phyloP scores from a whole-genome alignment of 2,329 filamentous ascomycete species.

The Bipolaris cookei region DNA sequence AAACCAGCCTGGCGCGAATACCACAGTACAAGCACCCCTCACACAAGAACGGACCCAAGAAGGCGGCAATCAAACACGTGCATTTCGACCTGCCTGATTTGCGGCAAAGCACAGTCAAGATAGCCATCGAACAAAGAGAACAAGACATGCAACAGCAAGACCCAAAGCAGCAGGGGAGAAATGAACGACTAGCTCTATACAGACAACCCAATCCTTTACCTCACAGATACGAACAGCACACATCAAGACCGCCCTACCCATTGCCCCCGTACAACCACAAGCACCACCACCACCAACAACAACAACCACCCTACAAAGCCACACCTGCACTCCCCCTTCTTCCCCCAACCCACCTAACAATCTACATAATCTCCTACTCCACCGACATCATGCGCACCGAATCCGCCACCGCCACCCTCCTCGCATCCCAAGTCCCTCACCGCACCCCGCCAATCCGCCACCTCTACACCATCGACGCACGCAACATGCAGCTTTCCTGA shows the following conservation, averaged over 20 bases:
- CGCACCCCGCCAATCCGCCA: slow-evolving; percentile 21
- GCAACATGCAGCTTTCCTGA: slow-evolving; percentile 21
- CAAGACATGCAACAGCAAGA: neutral
- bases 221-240: neutral
- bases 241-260: neutral
- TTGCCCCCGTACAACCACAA: slow-evolving; percentile 2
- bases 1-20: neutral
- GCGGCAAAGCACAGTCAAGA: neutral
- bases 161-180: neutral
- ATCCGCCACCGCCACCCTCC: slow-evolving; percentile 9
- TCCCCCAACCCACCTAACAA: slow-evolving; percentile 11
- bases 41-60: slow-evolving; percentile 1
- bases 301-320: neutral
- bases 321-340: neutral
- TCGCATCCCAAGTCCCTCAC: slow-evolving; percentile 21
- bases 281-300: neutral
- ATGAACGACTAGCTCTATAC: neutral
- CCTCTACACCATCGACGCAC: slow-evolving; percentile 36
- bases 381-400: slow-evolving; percentile 10
- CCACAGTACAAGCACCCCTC: neutral
- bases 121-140: neutral
- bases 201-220: neutral
- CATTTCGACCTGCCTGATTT: slow-evolving; percentile 7
- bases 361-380: slow-evolving; percentile 37
- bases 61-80: slow-evolving; percentile 10